Conservation (phyloP, 805 yeast genomes). For the Candida yuanshanica region DNA sequence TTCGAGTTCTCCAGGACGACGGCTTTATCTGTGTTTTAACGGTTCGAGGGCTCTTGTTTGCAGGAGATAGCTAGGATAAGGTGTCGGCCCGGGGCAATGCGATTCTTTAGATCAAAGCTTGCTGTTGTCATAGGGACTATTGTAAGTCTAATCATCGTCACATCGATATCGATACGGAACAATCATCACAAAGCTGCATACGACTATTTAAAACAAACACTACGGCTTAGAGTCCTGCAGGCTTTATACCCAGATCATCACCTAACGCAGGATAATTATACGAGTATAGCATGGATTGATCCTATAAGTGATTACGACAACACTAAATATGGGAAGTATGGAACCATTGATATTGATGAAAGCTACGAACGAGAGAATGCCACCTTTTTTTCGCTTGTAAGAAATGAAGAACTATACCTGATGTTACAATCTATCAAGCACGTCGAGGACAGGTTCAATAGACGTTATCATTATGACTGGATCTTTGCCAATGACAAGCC, state of each 20-base stretch:
- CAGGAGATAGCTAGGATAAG: no score
- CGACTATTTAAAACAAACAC: conserved; percentile 15
- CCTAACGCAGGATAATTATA: conserved; percentile 18
- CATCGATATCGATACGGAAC: conserved; percentile 9
- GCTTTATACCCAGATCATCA: conserved; percentile 21
- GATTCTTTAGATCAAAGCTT: no score
- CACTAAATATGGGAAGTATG: conserved; percentile 4
- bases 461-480: conserved; percentile 63
- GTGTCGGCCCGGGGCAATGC: neutral
- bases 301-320: conserved; percentile 6
- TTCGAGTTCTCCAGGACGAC: no score
- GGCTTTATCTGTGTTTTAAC: no score
- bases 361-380: conserved; percentile 44
- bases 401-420: conserved; percentile 56
- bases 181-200: conserved; percentile 19
- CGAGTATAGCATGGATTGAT: conserved; percentile 13
- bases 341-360: conserved; percentile 3
- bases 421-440: conserved; percentile 55
- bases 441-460: conserved; percentile 63
- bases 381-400: conserved; percentile 62
- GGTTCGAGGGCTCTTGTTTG: no score
- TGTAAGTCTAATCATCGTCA: neutral
- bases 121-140: neutral
- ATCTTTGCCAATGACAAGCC: conserved; percentile 66
- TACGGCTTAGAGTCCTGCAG: conserved; percentile 18